Percentiles rank a stretch among this genome's conserved stretches.
These are phyloP conservation scores for Bassia scoparia DNA, from an alignment of 148 eudicot species.

Conservation along the genomic window DNA sequence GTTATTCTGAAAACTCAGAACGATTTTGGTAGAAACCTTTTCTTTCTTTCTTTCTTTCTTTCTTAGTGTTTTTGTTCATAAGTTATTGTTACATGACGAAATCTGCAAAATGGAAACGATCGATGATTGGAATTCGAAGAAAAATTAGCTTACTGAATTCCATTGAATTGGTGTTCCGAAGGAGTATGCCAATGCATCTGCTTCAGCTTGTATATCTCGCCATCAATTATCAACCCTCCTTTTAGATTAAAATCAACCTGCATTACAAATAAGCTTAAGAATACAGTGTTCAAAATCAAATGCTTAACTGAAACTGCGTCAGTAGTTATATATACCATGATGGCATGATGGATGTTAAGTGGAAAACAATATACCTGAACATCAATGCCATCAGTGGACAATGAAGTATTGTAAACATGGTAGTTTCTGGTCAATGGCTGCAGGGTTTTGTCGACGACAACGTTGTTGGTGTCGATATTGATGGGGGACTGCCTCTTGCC, in stretches of 20 bases:
- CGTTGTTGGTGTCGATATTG: constrained; percentile 38
- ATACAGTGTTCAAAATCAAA: background rate
- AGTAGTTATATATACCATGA: too few relatives aligned
- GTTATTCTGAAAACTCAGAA: too few relatives aligned
- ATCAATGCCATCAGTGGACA: constrained; percentile 45
- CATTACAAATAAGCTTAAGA: background rate
- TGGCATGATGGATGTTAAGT: background rate
- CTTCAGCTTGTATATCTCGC: constrained; percentile 43
- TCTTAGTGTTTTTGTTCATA: too few relatives aligned
- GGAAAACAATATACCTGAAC: constrained; percentile 54
- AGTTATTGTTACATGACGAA: too few relatives aligned
- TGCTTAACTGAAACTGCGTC: too few relatives aligned
- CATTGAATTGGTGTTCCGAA: constrained; percentile 70
- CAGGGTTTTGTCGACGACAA: constrained; percentile 27
- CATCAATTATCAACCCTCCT: constrained; percentile 43
- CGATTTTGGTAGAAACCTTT: too few relatives aligned
- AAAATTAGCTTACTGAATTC: constrained; percentile 42
- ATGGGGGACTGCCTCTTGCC: constrained; percentile 81
- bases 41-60: too few relatives aligned
- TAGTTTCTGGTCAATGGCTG: constrained; percentile 43
- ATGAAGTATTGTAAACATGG: constrained; percentile 40
- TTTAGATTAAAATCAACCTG: constrained; percentile 20
- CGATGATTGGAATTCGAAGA: too few relatives aligned
- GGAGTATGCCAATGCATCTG: constrained; percentile 90
- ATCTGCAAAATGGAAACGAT: too few relatives aligned